Base-by-base conservation (phyloP, 371 early-diverging fungal genomes). In the Blakeslea trispora region DNA sequence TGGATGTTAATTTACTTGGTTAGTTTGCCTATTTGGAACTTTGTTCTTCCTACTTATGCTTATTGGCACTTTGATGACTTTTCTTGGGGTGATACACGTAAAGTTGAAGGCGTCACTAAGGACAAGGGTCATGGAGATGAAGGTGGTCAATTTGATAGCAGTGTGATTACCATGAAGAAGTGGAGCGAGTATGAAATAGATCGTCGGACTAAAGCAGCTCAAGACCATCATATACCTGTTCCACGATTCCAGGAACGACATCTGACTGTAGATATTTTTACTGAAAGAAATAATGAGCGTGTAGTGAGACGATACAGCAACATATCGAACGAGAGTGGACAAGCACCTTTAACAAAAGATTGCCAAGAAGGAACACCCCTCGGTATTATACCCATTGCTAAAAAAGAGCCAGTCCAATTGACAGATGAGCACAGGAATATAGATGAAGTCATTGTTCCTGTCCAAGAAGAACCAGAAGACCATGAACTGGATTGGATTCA, bases 41-140 rank as follows among this genome's bases (percentile, higher is more conserved):
- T 95, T 71, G 88, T 96, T 10, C 82, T 99, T 14, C 99, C 99
- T 1, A 79, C 91, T 0, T 99, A 99, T 66, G 95, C 99, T 8
- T 99, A 89, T 77, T 99, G 99, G 99, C 96, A 97, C 72, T 98
- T 99, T 77, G 99, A 99, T 71, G 98, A 99, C 66, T 98, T 99
- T 64, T 87, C 90, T 4, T 99, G 99, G 99, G 99, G 99, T 9
- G 91, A 97, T 59, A 99, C 99, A 0, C 84, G 99, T 48, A 84
- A 86, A 61, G 89, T 94, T 1, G 84, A 86, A 39, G 92, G 91
- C 19, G 71, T 84, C 67, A 83, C 63, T 53, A 83, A 75, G 5
- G 75, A 74, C 44, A 71, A 60, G 53, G 68, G 66, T 0, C 85
- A 87, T 46, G 81, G 82, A 6, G 72, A 71, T 21, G 82, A 82